Evolutionary conservation across 768 basidiomycete genomes (phyloP), one percentile per base, ranked within the genome.

Genomic region (Podaxis rugospora): DNA sequence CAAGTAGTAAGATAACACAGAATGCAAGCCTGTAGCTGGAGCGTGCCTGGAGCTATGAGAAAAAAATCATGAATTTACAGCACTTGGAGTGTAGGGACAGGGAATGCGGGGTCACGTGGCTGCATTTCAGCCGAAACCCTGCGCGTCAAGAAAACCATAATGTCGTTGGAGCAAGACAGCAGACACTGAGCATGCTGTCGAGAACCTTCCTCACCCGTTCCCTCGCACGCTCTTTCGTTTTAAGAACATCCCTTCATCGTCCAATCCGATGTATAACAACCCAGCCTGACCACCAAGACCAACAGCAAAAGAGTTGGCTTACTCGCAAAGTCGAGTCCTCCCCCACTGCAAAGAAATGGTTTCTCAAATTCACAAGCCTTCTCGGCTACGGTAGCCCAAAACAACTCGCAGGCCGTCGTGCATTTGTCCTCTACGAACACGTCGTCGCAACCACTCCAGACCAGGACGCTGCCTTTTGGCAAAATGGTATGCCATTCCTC

Each of bases 321-420:
- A 83, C 87, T 13, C 75, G 73, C 25, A 73, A 76, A 66, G 76
- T 88, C 54, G 76, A 81, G 65, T 66, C 75, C 18, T 85, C 82
- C 13, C 84, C 85, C 0, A 62, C 69, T 18, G 74, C 82, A 1
- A 76, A 74, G 65, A 71, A 71, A 28, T 60, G 78, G 21, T 84
- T 89, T 66, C 61, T 84, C 11, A 69, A 69, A 0, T n/a, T 86
- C 50, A 80, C 83, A 10, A 76, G 74, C 47, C 57, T 77, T 5
- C 72, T 89, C 9, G 88, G 88, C 3, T 90, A 89, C 62, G 79
- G 81, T 4, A 84, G 79, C 63, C 74, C 83, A 0, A 84, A 80
- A 63, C 87, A 90, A 63, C 64, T 85, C 2, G 86, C 87, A 0
- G 88, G 81, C 21, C 67, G 83, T 53, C 75, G 86, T n/a, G 77